These are phyloP conservation scores for Hyaloscypha hepaticicola DNA, from an alignment of 495 filamentous ascomycete species.

Conservation along the genomic window DNA sequence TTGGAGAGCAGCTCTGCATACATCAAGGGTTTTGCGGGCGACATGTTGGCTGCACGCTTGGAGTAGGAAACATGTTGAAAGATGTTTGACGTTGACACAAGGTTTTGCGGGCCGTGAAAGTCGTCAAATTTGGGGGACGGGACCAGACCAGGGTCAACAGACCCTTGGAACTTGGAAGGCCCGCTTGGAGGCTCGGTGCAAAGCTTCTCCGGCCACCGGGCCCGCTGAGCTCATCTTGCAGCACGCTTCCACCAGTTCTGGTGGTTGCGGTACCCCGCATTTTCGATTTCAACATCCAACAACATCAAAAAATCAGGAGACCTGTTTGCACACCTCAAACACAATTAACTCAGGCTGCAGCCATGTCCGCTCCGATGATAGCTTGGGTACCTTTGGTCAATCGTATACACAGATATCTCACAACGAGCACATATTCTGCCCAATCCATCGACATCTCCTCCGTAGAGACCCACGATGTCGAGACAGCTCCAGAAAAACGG, in stretches of 20 bases:
- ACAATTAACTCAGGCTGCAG: neutral
- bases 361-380: constrained; percentile 44
- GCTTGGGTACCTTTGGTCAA: constrained; percentile 49
- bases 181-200: no score
- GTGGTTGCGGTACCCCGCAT: constrained; percentile 22
- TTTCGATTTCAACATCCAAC: constrained; percentile 25
- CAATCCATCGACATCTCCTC: constrained; percentile 61
- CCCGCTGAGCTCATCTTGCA: constrained; percentile 17
- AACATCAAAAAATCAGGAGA: constrained; percentile 21
- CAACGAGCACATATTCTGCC: constrained; percentile 32
- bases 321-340: neutral
- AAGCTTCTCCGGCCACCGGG: neutral
- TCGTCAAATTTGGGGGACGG: neutral
- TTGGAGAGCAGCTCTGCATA: constrained; percentile 88
- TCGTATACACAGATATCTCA: constrained; percentile 35
- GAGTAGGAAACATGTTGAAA: constrained; percentile 5
- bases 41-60: constrained; percentile 28
- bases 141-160: no score
- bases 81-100: constrained; percentile 1
- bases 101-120: neutral
- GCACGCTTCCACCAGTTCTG: no score
- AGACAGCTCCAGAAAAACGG: constrained; percentile 73
- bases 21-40: constrained; percentile 45
- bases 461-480: constrained; percentile 73
- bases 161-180: no score